A percentile compares a stretch with the other conserved stretches of the same genome.
These are phyloP conservation scores for Diaporthe sp. DNA, from an alignment of 2,329 filamentous ascomycete genomes.

Conservation along the genomic window DNA sequence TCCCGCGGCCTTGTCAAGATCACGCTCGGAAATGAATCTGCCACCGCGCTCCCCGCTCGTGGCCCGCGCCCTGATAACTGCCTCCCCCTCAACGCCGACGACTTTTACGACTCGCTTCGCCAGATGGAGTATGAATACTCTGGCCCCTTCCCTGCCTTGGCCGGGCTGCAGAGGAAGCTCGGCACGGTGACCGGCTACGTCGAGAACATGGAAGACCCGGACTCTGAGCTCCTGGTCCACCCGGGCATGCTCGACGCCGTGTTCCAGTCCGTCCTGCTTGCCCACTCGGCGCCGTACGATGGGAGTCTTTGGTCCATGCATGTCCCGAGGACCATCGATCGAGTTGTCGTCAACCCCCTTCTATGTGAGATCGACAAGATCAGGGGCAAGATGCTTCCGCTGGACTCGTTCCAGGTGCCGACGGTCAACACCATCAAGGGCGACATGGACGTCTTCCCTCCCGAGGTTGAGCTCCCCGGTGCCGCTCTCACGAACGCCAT, in stretches of 20 bases:
- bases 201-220: neutral
- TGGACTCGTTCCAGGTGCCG: neutral
- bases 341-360: neutral
- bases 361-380: neutral
- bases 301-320: neutral
- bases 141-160: neutral
- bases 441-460: slow-evolving; percentile 17
- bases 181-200: slow-evolving; percentile 7
- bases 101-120: slow-evolving; percentile 11
- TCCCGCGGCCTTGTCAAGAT: neutral
- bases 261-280: slow-evolving; percentile 20
- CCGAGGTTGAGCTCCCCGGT: neutral
- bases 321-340: neutral
- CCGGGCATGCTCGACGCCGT: slow-evolving; percentile 1
- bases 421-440: slow-evolving; percentile 11
- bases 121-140: slow-evolving; percentile 12
- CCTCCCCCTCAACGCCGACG: neutral
- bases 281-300: neutral
- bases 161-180: neutral
- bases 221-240: neutral
- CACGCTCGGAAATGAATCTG: neutral
- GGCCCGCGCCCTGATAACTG: neutral
- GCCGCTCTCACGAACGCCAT: neutral
- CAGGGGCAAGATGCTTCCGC: neutral
- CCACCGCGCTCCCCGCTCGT: neutral